Evolutionary conservation across 202 grass and related monocot genomes (phyloP), one percentile per base, ranked within the genome.

Genomic region (Dendrocalamus latiflorus): DNA sequence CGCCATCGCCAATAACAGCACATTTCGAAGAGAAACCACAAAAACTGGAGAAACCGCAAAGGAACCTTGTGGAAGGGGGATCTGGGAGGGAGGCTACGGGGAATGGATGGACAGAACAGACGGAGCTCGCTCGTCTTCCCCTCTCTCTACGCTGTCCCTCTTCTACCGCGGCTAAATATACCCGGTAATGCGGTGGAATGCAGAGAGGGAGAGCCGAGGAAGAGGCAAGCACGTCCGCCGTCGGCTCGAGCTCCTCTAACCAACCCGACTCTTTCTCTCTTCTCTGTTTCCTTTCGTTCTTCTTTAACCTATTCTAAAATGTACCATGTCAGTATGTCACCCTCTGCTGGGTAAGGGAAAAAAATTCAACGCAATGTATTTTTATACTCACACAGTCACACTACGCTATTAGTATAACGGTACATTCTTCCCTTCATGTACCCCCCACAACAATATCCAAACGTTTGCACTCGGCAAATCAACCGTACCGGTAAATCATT

Each of bases 141-240:
- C 56, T 54, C 71, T 72, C 79, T 59, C 80, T 65, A 67, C 37
- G 67, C 51, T 56, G 17, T 51, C 54, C 41, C 54, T 63, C 74
- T 37, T 36, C 54, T 5, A 28, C n/a, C 10, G 47, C 68, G 75
- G 54, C 80, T 75, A 87, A 90, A 90, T 75, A 86, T 86, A 79
- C 74, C 34, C 57, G 20, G 85, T 26, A 89, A 92, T 86, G 92
- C 41, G 77, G 84, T 62, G 68, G 71, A 74, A 84, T 70, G 84
- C 70, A 75, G 86, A 54, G 85, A 72, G 81, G 56, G 70, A 78
- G 36, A 81, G 60, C 30, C 48, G 84, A 65, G 65, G 34, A 43
- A 36, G 86, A 70, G 65, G 84, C 37, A 78, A 88, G 85, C 88
- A 81, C 83, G 86, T 84, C 57, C 84, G 77, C 79, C 79, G 84